Evolutionary conservation across 2,329 filamentous ascomycete species (phyloP).

Genomic region (Dactylella cylindrospora): DNA sequence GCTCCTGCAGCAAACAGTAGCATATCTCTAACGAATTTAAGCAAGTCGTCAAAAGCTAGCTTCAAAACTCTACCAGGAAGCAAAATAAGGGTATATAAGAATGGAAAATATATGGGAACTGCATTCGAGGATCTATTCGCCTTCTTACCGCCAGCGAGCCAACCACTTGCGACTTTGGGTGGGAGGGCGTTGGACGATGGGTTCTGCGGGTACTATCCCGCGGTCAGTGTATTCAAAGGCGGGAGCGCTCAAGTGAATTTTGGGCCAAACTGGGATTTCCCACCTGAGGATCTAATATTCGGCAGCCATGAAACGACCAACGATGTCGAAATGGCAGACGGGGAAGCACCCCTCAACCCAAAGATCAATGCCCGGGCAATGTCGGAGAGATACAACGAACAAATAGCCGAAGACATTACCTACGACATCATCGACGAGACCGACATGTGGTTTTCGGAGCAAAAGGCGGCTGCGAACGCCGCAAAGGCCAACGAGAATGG

Average conservation of each 20-base stretch:
- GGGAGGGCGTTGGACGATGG: slow-evolving; percentile 89
- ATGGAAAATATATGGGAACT: slow-evolving; percentile 80
- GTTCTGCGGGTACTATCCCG: slow-evolving; percentile 92
- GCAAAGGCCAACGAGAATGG: not conserved
- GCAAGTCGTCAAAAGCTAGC: slow-evolving; percentile 20
- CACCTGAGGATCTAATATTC: slow-evolving; percentile 63
- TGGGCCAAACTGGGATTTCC: slow-evolving; percentile 88
- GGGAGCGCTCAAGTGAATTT: slow-evolving; percentile 93
- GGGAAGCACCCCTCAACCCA: slow-evolving; percentile 49
- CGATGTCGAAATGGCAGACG: slow-evolving; percentile 51
- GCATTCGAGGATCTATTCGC: slow-evolving; percentile 84
- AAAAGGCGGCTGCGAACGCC: slow-evolving; percentile 22
- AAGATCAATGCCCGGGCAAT: slow-evolving; percentile 58
- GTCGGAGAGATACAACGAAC: slow-evolving; percentile 80
- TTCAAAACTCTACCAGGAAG: slow-evolving; percentile 64
- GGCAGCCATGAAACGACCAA: slow-evolving; percentile 50
- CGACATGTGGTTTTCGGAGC: slow-evolving; percentile 78
- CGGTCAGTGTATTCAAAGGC: slow-evolving; percentile 86
- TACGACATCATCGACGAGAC: slow-evolving; percentile 95
- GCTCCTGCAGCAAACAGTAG: slow-evolving; percentile 53
- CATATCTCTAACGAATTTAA: slow-evolving; percentile 6
- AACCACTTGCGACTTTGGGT: slow-evolving; percentile 68
- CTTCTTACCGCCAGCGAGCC: slow-evolving; percentile 87
- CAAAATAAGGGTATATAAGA: slow-evolving; percentile 87
- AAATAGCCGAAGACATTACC: slow-evolving; percentile 90